phyloP scores from a whole-genome alignment of 106 monocot species.

The Iris macrosiphon region DNA sequence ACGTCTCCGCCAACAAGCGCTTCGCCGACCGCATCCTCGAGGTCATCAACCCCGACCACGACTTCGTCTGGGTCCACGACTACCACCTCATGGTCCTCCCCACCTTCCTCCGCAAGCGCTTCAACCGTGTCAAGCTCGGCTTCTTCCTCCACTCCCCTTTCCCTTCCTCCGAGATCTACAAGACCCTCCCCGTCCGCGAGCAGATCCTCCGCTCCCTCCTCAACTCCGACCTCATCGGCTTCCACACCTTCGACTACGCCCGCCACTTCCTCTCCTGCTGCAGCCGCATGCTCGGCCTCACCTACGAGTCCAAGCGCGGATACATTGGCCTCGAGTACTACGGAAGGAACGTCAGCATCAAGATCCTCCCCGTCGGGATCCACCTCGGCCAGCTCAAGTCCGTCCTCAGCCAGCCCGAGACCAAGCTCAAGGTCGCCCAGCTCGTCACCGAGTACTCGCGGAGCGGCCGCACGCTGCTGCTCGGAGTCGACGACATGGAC shows the following conservation, averaged over 20 bases:
- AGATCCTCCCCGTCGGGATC: slow-evolving; percentile 75
- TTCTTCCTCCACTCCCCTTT: slow-evolving; percentile 77
- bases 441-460: slow-evolving; percentile 37
- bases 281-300: slow-evolving; percentile 60
- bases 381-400: slow-evolving; percentile 59
- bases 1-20: slow-evolving; percentile 68
- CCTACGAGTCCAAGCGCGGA: slow-evolving; percentile 57
- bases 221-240: slow-evolving; percentile 62
- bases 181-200: slow-evolving; percentile 47
- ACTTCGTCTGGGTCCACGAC: slow-evolving; percentile 74
- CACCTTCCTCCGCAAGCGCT: slow-evolving; percentile 64
- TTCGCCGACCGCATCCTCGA: slow-evolving; percentile 67
- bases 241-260: slow-evolving; percentile 78
- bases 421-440: slow-evolving; percentile 33
- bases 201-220: slow-evolving; percentile 56
- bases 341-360: slow-evolving; percentile 54
- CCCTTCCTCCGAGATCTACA: slow-evolving; percentile 67
- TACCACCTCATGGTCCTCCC: slow-evolving; percentile 78
- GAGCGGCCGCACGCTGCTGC: slow-evolving; percentile 31
- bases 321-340: slow-evolving; percentile 73
- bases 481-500: slow-evolving; percentile 75
- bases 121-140: slow-evolving; percentile 62
- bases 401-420: slow-evolving; percentile 34
- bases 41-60: slow-evolving; percentile 61
- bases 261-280: slow-evolving; percentile 74